Conservation (phyloP, 352 stramenopile genomes). For the Phytophthora cryptogea region DNA sequence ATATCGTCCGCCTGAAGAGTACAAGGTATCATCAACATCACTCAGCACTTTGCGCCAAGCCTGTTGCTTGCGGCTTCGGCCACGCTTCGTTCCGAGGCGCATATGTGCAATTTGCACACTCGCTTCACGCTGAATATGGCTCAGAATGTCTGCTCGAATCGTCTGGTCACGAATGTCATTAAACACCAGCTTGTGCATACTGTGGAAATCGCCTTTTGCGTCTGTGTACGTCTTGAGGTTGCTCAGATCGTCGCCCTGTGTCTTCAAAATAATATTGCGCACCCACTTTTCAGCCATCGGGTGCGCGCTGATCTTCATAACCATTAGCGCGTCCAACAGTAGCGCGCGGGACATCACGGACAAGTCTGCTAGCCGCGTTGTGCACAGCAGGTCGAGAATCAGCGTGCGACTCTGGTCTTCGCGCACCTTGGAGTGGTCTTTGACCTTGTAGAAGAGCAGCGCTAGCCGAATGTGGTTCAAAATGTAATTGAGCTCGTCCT, state of each 20-base stretch:
- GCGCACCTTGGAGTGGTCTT: conserved; percentile 83
- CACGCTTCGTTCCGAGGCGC: conserved; percentile 86
- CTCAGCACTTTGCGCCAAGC: conserved; percentile 98
- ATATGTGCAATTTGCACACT: conserved; percentile 94
- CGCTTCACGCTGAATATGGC: conserved; percentile 95
- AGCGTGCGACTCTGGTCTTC: conserved; percentile 91
- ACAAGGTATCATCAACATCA: conserved; percentile 98
- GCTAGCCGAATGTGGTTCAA: conserved; percentile 94
- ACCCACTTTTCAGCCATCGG: conserved; percentile 95
- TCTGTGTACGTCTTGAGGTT: conserved; percentile 97
- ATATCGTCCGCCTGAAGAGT: conserved; percentile 95
- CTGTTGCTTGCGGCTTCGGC: conserved; percentile 77
- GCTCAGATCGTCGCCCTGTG: conserved; percentile 94
- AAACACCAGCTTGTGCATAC: conserved; percentile 98
- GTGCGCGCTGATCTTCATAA: conserved; percentile 97
- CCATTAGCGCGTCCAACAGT: conserved; percentile 96
- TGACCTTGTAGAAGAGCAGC: conserved; percentile 99
- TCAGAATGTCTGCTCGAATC: conserved; percentile 94
- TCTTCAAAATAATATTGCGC: conserved; percentile 96
- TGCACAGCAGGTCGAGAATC: conserved; percentile 94
- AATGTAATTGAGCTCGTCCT: conserved; percentile 97
- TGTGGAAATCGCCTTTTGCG: conserved; percentile 96
- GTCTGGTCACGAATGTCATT: conserved; percentile 91
- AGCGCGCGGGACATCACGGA: conserved; percentile 92
- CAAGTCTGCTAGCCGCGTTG: conserved; percentile 92